Base-by-base conservation (phyloP, 768 basidiomycete genomes). In the Leccinum subtestaceum region DNA sequence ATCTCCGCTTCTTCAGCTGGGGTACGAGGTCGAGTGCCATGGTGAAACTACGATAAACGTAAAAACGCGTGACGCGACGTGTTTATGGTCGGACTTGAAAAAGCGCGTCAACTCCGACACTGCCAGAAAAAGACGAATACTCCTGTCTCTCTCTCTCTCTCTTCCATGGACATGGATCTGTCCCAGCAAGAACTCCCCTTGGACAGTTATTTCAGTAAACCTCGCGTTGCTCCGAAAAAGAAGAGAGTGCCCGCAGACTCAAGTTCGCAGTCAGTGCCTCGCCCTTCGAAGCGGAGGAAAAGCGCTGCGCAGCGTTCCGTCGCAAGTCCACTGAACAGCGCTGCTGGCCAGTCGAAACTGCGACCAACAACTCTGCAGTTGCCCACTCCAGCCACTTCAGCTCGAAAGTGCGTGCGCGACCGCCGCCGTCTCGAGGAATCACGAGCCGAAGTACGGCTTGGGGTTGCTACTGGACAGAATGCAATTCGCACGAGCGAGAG, bases 1-100 rank as follows among this genome's bases (percentile, higher is more conserved):
- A 78, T 67, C 81, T 89, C 68, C 85, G 81, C 67, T 83, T 88
- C 69, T 89, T 91, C 13, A 67, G 52, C 55, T 76, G 76, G 36
- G 75, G 76, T 53, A 68, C 66, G 49, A 76, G 66, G 50, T 75
- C 53, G 50, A 55, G 25, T 4, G 62, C 50, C 67, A 65, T 67
- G 38, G 36, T 4, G 36, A 23, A n/a, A 29, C 53, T 12, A 43
- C 1, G 10, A 4, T 53, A 21, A 31, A 1, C 9, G 4, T 0
- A 1, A 25, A 45, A 43, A 55, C 61, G 58, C 67, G 63, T 55
- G 61, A 65, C 63, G 57, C 65, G 69, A 66, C 62, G 40, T 63
- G 60, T 65, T 61, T 55, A 53, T 54, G 2, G 52, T 57, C 74
- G 68, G 77, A 69, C 65, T 17, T 62, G 57, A 38, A 68, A 73